Evolutionary conservation across 768 basidiomycete genomes (phyloP), one percentile per base, ranked within the genome.

Genomic region (Tulasnella sp.): DNA sequence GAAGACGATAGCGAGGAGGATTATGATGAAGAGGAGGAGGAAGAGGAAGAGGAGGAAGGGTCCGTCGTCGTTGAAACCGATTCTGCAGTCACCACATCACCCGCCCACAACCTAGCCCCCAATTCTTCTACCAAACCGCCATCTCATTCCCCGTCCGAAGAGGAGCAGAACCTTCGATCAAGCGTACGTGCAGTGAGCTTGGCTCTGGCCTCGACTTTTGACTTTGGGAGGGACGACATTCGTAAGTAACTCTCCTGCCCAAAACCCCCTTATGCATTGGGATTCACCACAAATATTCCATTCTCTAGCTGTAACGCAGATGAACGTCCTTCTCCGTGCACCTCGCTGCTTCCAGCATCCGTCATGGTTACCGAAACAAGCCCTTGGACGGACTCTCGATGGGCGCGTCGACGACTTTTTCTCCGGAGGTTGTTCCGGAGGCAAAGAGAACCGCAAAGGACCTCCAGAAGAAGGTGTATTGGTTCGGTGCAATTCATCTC

Each of bases 291-390:
- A 49, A 6, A 38, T 70, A 15, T 70, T 3, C 52, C 4, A 1
- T 22, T 38, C n/a, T 68, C 29, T 73, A 72, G 77, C 78, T n/a
- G 71, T 72, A 2, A 76, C 78, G 15, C 64, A 67, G 22, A 72
- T 69, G 34, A 69, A 72, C 54, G 25, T 79, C 31, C 52, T 79
- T 22, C 71, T 78, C 2, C 75, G 77, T 22, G 79, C 79, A 31
- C 79, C 79, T n/a, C 77, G 78, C 31, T 39, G 77, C 34, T 78
- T 79, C 64, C 67, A 76, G 34, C 78, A 78, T 34, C 68, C 74
- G 15, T 71, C 78, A 8, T 79, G 77, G 74, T 37, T 75, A 17
- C 77, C 78, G n/a, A 77, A 71, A 67, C 77, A 79, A 52, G 45
- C 38, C 19, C 19, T 77, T 36, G 52, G 39, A 3, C 5, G 40